Percentiles rank a stretch among this genome's conserved stretches.
phyloP scores from a whole-genome alignment of 495 filamentous ascomycete species.

The Aspergillus avenaceus region DNA sequence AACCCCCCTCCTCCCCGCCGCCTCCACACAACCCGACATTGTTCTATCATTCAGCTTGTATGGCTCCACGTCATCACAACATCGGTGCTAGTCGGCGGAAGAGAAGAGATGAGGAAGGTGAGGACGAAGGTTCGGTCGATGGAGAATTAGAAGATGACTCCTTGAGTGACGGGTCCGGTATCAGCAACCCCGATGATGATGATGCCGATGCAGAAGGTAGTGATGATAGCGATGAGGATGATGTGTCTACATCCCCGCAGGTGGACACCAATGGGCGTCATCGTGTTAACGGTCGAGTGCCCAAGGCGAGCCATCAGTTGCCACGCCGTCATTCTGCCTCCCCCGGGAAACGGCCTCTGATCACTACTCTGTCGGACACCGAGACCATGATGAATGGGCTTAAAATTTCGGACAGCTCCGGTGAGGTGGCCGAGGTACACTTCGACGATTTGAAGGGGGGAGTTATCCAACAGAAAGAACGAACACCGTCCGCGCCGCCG shows the following conservation, averaged over 20 bases:
- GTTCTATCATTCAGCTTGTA: slow-evolving; percentile 18
- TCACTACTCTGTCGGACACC: slow-evolving; percentile 60
- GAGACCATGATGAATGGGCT: slow-evolving; percentile 87
- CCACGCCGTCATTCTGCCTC: slow-evolving; percentile 22
- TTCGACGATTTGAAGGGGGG: slow-evolving; percentile 58
- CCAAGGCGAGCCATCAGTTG: slow-evolving; percentile 28
- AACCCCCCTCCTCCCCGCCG: background rate
- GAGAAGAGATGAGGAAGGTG: slow-evolving; percentile 72
- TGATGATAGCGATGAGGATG: slow-evolving; percentile 64
- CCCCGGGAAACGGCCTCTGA: slow-evolving; percentile 24
- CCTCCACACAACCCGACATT: background rate
- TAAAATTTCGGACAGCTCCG: slow-evolving; percentile 56
- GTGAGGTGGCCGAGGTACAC: slow-evolving; percentile 53
- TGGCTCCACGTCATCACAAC: slow-evolving; percentile 67
- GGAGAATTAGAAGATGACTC: slow-evolving; percentile 77
- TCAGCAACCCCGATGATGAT: slow-evolving; percentile 69
- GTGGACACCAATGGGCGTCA: slow-evolving; percentile 37
- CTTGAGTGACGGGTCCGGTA: slow-evolving; percentile 72
- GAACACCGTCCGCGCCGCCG: slow-evolving; percentile 39
- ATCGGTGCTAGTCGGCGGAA: slow-evolving; percentile 71
- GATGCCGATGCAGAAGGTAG: slow-evolving; percentile 70
- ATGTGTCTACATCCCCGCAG: slow-evolving; percentile 45
- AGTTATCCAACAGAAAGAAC: slow-evolving; percentile 21
- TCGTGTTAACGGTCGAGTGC: slow-evolving; percentile 30
- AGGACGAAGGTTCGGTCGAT: slow-evolving; percentile 61